Conservation (phyloP, 495 filamentous ascomycete species). For the Aspergillus coremiiformis region DNA sequence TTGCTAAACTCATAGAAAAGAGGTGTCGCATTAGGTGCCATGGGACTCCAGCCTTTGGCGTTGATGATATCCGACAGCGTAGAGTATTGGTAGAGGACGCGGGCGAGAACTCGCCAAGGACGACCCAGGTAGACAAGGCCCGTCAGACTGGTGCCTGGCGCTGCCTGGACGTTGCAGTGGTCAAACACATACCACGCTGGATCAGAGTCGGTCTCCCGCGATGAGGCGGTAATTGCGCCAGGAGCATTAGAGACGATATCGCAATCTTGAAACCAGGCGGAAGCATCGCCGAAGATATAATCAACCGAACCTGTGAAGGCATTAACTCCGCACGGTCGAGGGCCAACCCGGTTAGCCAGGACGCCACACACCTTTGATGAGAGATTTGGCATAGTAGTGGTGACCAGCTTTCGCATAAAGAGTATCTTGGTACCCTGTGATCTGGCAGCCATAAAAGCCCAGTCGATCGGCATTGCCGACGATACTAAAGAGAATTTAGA, state of each 20-base stretch:
- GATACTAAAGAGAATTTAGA: no score
- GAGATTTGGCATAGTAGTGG: slow-evolving; percentile 50
- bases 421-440: slow-evolving; percentile 60
- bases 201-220: slow-evolving; percentile 40
- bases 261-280: slow-evolving; percentile 56
- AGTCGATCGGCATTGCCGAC: slow-evolving; percentile 42
- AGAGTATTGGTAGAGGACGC: slow-evolving; percentile 60
- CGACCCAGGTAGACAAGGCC: slow-evolving; percentile 58
- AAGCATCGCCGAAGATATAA: slow-evolving; percentile 62
- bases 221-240: slow-evolving; percentile 50
- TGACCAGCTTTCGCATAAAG: slow-evolving; percentile 49
- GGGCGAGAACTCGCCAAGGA: slow-evolving; percentile 56
- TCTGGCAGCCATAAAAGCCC: slow-evolving; percentile 53
- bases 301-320: slow-evolving; percentile 33
- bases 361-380: slow-evolving; percentile 46
- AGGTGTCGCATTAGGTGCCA: slow-evolving; percentile 39
- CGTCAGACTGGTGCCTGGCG: slow-evolving; percentile 37
- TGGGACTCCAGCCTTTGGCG: slow-evolving; percentile 49
- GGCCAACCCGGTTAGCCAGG: background rate
- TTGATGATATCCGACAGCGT: slow-evolving; percentile 51
- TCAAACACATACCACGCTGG: slow-evolving; percentile 55
- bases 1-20: slow-evolving; percentile 56
- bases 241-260: slow-evolving; percentile 50
- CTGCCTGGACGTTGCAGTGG: slow-evolving; percentile 43
- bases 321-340: background rate